Base-by-base conservation (phyloP, 225 moss, liverwort and hornwort genomes). In the Antitrichia curtipendula region DNA sequence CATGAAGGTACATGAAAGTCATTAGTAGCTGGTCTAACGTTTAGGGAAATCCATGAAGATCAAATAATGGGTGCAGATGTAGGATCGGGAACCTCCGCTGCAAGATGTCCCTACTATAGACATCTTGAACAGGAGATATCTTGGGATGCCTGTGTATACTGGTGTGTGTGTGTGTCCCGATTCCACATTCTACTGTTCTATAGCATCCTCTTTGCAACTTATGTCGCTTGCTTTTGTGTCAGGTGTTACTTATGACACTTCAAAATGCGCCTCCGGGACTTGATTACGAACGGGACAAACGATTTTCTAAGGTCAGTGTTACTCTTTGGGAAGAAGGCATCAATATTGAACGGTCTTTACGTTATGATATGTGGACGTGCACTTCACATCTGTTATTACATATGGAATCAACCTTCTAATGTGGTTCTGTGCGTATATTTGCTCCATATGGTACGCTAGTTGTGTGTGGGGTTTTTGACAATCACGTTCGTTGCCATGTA, bases 251-350 rank as follows among this genome's bases (percentile, higher is more conserved):
- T 15, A 97, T 99, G 98, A 99, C 98, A n/a, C 93, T 99, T 76
- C 97, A 99, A 88, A 99, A 99, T 91, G 97, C 98, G 38, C 98
- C 98, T 57, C 98, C 98, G 16, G 96, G 95, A 54, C 95, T 99
- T 80, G 96, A 99, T 81, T 94, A 95, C 49, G 98, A 97, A 80
- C 88, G 97, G 23, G 98, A 99, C 88, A 98, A 92, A 89, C 90
- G 93, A 34, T 98, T 97, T 78, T 95, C 98, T 45, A 99, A 97
- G 91, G 95, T 95, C 31, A 87, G 86, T 80, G 49, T 86, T 76
- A 65, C 65, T 50, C 61, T 68, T 75, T 58, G 25, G 60, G 56
- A 74, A 83, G 52, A 57, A 72, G 64, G 81, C 72, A 69, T 13
- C 29, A 86, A 49, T 80, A 11, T 28, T 85, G 50, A 54, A 59